A percentile compares a stretch with the other conserved stretches of the same genome.
Conservation (phyloP, 768 basidiomycete genomes). For the Leucocoprinus sp. region DNA sequence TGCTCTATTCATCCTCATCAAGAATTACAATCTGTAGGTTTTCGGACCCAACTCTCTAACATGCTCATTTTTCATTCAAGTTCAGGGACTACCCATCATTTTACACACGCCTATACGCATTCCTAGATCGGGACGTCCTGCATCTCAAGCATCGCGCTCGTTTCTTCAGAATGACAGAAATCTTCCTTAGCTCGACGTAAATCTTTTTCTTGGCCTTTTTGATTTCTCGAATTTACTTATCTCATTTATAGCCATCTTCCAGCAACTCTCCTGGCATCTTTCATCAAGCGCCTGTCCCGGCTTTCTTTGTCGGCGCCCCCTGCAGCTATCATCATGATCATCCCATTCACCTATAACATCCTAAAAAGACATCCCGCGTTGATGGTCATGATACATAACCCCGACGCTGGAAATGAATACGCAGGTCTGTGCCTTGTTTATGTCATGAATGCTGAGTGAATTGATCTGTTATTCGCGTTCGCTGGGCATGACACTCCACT, state of each 20-base stretch:
- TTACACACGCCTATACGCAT: conserved; percentile 85
- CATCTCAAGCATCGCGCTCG: conserved; percentile 90
- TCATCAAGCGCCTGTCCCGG: conserved; percentile 84
- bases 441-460: neutral
- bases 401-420: conserved; percentile 26
- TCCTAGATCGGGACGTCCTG: conserved; percentile 80
- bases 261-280: conserved; percentile 85
- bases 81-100: conserved; percentile 91
- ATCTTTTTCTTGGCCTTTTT: conserved; percentile 1
- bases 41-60: conserved; percentile 2
- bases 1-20: conserved; percentile 84
- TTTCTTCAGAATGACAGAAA: conserved; percentile 88
- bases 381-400: conserved; percentile 88
- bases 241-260: conserved; percentile 60
- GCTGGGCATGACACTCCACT: neutral
- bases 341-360: conserved; percentile 92
- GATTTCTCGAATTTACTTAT: neutral
- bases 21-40: conserved; percentile 78
- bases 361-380: conserved; percentile 86
- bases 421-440: conserved; percentile 22
- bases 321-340: conserved; percentile 80
- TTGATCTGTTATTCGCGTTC: neutral
- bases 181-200: conserved; percentile 89
- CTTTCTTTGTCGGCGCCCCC: conserved; percentile 83
- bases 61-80: conserved; percentile 5